Percentiles rank a stretch among this genome's conserved stretches.
Evolutionary conservation across 495 filamentous ascomycete species (phyloP).

Genomic region (Aspergillus haitiensis): DNA sequence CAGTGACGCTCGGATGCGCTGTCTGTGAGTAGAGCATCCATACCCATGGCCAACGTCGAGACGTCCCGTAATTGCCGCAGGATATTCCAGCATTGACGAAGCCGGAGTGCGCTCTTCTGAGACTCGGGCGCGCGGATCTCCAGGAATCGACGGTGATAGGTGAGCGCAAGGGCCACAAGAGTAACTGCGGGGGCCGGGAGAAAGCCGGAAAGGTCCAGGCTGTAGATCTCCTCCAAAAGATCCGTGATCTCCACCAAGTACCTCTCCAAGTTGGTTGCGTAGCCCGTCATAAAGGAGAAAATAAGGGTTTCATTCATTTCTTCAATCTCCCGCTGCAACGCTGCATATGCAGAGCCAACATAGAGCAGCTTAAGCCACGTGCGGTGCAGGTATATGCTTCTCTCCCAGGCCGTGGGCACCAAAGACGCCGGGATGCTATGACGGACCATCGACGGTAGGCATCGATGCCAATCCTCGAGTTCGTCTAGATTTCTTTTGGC

Average conservation of each 20-base stretch:
- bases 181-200: slow-evolving; percentile 2
- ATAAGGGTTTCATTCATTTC: neutral
- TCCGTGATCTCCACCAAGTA: slow-evolving; percentile 3
- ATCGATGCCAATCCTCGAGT: neutral
- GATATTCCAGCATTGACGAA: slow-evolving; percentile 15
- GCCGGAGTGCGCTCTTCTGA: neutral
- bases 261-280: neutral
- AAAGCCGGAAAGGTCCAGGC: slow-evolving; percentile 1
- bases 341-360: slow-evolving; percentile 1
- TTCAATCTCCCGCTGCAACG: neutral
- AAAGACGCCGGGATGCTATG: neutral
- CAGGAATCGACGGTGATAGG: neutral
- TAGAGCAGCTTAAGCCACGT: slow-evolving; percentile 14
- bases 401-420: slow-evolving; percentile 1
- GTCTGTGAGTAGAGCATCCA: too few species aligned
- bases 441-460: neutral
- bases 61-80: slow-evolving; percentile 1
- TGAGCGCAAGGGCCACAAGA: slow-evolving; percentile 1
- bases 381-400: slow-evolving; percentile 14
- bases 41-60: slow-evolving; percentile 5
- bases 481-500: neutral
- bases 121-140: neutral
- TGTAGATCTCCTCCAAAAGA: slow-evolving; percentile 11
- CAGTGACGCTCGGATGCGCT: too few species aligned
- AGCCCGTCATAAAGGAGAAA: neutral